Percentiles rank a stretch among this genome's conserved stretches.
phyloP scores from a whole-genome alignment of 2,329 filamentous ascomycete species.

The Emmonsia crescens region DNA sequence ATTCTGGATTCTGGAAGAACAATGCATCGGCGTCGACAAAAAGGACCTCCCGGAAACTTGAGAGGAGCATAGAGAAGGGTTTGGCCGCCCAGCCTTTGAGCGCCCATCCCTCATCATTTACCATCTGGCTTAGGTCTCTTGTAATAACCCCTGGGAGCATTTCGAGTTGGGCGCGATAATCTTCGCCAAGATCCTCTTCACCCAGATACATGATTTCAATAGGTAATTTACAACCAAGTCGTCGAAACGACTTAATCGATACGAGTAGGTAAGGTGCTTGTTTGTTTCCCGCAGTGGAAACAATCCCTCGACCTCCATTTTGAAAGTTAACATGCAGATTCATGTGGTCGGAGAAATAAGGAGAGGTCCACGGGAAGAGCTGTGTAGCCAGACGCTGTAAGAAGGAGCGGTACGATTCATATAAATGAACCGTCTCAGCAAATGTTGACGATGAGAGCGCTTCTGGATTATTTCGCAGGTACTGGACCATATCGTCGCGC shows the following conservation, averaged over 20 bases:
- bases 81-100: neutral
- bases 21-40: neutral
- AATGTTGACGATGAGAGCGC: neutral
- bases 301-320: neutral
- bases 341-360: neutral
- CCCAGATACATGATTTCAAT: neutral
- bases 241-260: neutral
- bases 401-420: neutral
- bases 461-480: neutral
- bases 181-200: neutral
- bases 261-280: neutral
- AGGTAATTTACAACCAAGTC: neutral
- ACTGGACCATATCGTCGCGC: neutral
- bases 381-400: neutral
- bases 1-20: neutral
- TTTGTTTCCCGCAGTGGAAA: neutral
- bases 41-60: neutral
- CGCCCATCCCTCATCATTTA: neutral
- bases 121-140: neutral
- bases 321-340: neutral
- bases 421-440: neutral
- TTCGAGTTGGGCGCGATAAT: neutral
- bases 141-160: neutral
- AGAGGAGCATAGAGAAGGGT: neutral
- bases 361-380: neutral